phyloP scores from a whole-genome alignment of 768 basidiomycete species.

The Mycena rosella region DNA sequence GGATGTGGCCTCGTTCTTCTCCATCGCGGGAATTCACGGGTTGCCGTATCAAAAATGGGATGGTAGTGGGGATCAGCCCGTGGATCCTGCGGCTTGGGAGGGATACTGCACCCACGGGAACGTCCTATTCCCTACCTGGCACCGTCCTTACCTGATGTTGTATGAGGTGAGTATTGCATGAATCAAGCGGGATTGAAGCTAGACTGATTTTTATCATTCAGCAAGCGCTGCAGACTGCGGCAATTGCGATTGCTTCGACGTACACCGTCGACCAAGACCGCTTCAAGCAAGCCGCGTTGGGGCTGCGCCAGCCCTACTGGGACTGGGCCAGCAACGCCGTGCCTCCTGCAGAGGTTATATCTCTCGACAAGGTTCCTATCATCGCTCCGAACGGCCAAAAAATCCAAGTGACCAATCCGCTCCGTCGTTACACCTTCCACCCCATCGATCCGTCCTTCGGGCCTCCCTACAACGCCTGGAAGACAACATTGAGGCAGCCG shows the following conservation, averaged over 20 bases:
- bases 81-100: conserved; percentile 42
- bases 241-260: conserved; percentile 54
- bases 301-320: conserved; percentile 63
- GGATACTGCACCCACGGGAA: conserved; percentile 70
- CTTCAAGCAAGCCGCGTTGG: conserved; percentile 51
- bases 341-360: conserved; percentile 56
- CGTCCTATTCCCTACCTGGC: conserved; percentile 68
- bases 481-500: conserved; percentile 52
- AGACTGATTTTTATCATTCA: conserved; percentile 36
- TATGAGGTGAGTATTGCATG: conserved; percentile 56
- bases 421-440: conserved; percentile 52
- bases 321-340: conserved; percentile 60
- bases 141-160: conserved; percentile 64
- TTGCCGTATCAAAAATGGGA: conserved; percentile 61
- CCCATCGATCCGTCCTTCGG: conserved; percentile 48
- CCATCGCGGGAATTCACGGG: conserved; percentile 66
- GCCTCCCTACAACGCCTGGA: conserved; percentile 46
- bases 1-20: conserved; percentile 55
- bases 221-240: conserved; percentile 62
- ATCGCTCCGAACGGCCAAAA: conserved; percentile 46
- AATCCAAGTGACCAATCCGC: conserved; percentile 48
- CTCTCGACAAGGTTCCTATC: conserved; percentile 48
- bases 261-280: conserved; percentile 48
- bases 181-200: not conserved
- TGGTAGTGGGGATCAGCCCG: conserved; percentile 49